phyloP scores from a whole-genome alignment of 345 rosid species.

The Camelina laxa region DNA sequence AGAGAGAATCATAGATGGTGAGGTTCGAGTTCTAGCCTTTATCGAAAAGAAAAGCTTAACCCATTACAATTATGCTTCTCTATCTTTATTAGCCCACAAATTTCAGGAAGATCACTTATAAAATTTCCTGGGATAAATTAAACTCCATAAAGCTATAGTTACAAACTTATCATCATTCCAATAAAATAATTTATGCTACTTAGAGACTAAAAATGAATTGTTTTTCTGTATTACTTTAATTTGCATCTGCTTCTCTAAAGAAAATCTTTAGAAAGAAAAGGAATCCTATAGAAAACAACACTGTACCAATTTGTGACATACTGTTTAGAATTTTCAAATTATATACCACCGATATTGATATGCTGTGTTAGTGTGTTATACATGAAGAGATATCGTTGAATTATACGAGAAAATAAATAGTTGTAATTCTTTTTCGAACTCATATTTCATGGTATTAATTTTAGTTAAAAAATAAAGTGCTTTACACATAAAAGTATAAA shows the following conservation, averaged over 20 bases:
- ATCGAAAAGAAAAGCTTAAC: neutral
- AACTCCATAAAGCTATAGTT: neutral
- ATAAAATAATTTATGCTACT: neutral
- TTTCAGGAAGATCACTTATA: neutral
- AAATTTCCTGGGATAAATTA: neutral
- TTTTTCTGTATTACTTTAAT: neutral
- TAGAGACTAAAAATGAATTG: neutral
- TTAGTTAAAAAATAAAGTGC: too few species aligned
- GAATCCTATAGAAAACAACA: neutral
- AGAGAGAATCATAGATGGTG: neutral
- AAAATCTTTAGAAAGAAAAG: neutral
- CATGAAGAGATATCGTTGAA: neutral
- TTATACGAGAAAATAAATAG: neutral
- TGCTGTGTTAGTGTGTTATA: neutral
- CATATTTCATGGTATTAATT: too few species aligned
- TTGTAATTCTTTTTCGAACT: neutral
- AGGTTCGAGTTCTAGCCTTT: neutral
- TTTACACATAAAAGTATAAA: too few species aligned
- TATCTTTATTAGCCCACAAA: neutral
- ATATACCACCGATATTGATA: neutral
- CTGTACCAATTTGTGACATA: too few species aligned
- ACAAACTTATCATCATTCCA: neutral
- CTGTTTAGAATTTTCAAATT: too few species aligned
- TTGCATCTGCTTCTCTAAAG: too few species aligned
- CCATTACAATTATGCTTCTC: neutral